Evolutionary conservation across 2,329 filamentous ascomycete genomes (phyloP).

Genomic region (Hypoxylon sp.): DNA sequence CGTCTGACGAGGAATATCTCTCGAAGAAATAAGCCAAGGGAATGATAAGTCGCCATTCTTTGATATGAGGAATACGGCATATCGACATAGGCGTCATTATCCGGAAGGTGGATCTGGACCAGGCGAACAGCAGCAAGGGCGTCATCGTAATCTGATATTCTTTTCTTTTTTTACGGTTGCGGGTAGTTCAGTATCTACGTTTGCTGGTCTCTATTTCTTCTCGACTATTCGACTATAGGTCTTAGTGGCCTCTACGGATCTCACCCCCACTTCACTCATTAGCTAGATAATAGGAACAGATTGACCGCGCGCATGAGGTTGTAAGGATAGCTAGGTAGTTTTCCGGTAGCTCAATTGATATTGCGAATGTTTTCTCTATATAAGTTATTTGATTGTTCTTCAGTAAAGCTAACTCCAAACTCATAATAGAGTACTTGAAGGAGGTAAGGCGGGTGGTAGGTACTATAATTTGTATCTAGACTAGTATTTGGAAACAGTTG

Average conservation of each 20-base stretch:
- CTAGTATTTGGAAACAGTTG: background rate
- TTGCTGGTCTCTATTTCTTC: slow-evolving; percentile 17
- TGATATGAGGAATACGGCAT: too few species aligned
- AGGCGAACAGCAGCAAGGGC: slow-evolving; percentile 8
- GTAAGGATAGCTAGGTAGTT: slow-evolving; percentile 27
- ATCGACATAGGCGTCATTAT: too few species aligned
- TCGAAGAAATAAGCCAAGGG: too few species aligned
- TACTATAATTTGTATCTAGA: background rate
- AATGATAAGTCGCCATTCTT: too few species aligned
- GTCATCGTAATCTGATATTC: slow-evolving; percentile 16
- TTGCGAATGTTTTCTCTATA: slow-evolving; percentile 6
- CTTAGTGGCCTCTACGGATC: slow-evolving; percentile 11
- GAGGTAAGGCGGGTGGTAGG: too few species aligned
- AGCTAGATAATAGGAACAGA: slow-evolving; percentile 34
- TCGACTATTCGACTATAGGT: slow-evolving; percentile 5
- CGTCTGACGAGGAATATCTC: slow-evolving; percentile 85
- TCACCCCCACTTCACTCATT: slow-evolving; percentile 34
- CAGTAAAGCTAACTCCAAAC: too few species aligned
- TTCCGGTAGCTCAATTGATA: slow-evolving; percentile 33
- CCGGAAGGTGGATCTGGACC: too few species aligned
- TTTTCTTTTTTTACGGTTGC: slow-evolving; percentile 4
- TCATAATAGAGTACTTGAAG: background rate
- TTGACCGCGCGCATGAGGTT: too few species aligned
- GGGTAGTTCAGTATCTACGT: slow-evolving; percentile 15
- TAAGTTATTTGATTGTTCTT: too few species aligned